phyloP scores from a whole-genome alignment of 2,329 filamentous ascomycete species.

The Monascus ruber region DNA sequence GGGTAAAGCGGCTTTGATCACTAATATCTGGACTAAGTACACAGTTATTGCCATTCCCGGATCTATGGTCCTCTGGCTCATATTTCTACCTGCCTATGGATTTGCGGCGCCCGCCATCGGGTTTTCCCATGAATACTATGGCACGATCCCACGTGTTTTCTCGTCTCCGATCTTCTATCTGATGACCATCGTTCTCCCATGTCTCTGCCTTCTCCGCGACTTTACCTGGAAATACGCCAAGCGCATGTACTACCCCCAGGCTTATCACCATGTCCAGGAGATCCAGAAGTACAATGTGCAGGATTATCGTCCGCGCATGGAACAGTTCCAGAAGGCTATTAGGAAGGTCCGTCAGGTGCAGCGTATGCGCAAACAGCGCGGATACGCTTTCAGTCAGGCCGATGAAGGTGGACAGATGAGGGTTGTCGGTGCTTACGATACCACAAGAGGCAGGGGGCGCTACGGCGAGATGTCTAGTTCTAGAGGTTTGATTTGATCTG shows the following conservation, averaged over 20 bases:
- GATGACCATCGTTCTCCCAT: slow-evolving; percentile 69
- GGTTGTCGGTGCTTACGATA: slow-evolving; percentile 95
- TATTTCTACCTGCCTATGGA: slow-evolving; percentile 78
- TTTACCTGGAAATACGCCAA: slow-evolving; percentile 96
- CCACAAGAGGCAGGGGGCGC: slow-evolving; percentile 76
- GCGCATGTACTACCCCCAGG: slow-evolving; percentile 91
- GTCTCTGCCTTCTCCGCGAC: slow-evolving; percentile 74
- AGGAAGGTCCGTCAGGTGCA: slow-evolving; percentile 96
- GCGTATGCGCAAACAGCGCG: slow-evolving; percentile 97
- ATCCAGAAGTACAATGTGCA: slow-evolving; percentile 99
- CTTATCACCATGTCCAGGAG: slow-evolving; percentile 97
- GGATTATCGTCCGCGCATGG: slow-evolving; percentile 96
- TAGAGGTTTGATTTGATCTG: slow-evolving; percentile 23
- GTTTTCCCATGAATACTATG: slow-evolving; percentile 74
- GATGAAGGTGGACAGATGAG: slow-evolving; percentile 85
- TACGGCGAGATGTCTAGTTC: slow-evolving; percentile 89
- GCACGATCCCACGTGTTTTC: slow-evolving; percentile 72
- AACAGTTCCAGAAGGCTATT: slow-evolving; percentile 99
- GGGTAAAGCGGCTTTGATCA: slow-evolving; percentile 86
- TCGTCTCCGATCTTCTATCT: slow-evolving; percentile 80
- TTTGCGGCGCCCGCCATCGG: slow-evolving; percentile 71
- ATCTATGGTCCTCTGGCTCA: slow-evolving; percentile 82
- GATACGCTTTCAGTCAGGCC: slow-evolving; percentile 95
- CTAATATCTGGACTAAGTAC: slow-evolving; percentile 98
- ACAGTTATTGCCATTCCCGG: slow-evolving; percentile 91